A percentile compares a stretch with the other conserved stretches of the same genome.
Evolutionary conservation across 768 basidiomycete genomes (phyloP).

Genomic region (Candolleomyces aberdarensis): DNA sequence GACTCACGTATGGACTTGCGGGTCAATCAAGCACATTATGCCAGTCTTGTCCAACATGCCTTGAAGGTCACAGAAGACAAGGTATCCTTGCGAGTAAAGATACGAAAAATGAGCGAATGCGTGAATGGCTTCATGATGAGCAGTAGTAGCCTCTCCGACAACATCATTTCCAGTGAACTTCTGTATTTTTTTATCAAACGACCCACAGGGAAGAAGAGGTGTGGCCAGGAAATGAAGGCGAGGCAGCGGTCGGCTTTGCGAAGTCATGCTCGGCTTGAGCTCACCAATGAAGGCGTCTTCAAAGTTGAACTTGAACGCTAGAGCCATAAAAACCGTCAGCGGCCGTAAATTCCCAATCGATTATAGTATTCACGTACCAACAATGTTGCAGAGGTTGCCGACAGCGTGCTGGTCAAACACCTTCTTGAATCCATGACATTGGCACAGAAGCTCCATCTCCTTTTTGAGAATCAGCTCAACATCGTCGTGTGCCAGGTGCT

Average conservation of each 20-base stretch:
- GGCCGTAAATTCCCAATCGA: too few relatives aligned
- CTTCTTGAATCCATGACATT: conserved; percentile 16
- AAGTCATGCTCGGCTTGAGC: conserved; percentile 5
- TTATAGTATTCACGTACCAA: too few relatives aligned
- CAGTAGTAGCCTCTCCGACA: conserved; percentile 16
- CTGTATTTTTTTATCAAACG: conserved; percentile 13
- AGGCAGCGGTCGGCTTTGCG: conserved; percentile 10
- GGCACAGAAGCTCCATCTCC: conserved; percentile 17
- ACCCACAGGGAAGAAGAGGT: conserved; percentile 22
- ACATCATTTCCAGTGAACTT: conserved; percentile 28
- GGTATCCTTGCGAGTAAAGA: conserved; percentile 16
- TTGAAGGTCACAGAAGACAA: conserved; percentile 26
- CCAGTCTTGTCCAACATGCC: conserved; percentile 9
- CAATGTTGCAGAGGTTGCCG: too few relatives aligned
- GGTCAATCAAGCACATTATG: not conserved
- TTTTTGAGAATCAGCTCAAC: conserved; percentile 11
- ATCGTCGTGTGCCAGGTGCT: not conserved
- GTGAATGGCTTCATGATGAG: conserved; percentile 17
- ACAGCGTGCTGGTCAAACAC: conserved; percentile 16
- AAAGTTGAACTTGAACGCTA: conserved; percentile 27
- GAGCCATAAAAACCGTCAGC: too few relatives aligned
- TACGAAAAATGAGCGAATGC: conserved; percentile 25
- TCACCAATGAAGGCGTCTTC: conserved; percentile 18
- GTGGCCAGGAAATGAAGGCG: conserved; percentile 22
- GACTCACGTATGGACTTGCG: conserved; percentile 65